Base-by-base conservation (phyloP, 805 yeast species). In the Cyberlindnera nakhonratchasimensis region DNA sequence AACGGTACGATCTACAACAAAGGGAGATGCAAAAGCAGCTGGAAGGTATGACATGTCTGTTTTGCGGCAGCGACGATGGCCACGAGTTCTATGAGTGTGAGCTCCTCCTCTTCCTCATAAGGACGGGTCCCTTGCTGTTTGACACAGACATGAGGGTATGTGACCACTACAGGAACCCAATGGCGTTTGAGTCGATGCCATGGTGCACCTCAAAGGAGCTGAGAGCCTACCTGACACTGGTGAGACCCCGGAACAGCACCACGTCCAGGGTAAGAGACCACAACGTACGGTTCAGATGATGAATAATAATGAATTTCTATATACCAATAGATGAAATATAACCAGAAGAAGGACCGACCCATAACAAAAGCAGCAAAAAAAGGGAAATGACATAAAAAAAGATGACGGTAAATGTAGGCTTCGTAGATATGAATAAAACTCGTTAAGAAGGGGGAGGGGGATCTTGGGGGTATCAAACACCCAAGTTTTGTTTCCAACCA, bases 401-500 rank as follows among this genome's bases (percentile, higher is more conserved):
- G 11, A 16, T 18, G 22, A 17, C 11, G 6, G 16, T 12, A 20
- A 31, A 9, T n/a, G n/a, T n/a, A n/a, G n/a, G n/a, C n/a, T n/a
- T n/a, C n/a, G n/a, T n/a, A n/a, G n/a, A n/a, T n/a, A n/a, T n/a
- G n/a, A n/a, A n/a, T n/a, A n/a, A n/a, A n/a, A n/a, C n/a, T n/a
- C n/a, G n/a, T n/a, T n/a, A n/a, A n/a, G n/a, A n/a, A n/a, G n/a
- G n/a, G n/a, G n/a, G n/a, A n/a, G n/a, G n/a, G n/a, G n/a, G n/a
- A n/a, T n/a, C n/a, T n/a, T n/a, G n/a, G n/a, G n/a, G 34, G 7
- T 4, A 14, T 29, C 35, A 40, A 17, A 40, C 43, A 13, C 43
- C 43, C 39, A 40, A 24, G 39, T 39, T 39, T 23, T 34, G 43
- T 19, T 51, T 53, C 26, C 48, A 47, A 0, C 53, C 48, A 28